phyloP scores from a whole-genome alignment of 306 rosid genomes.

The Gastrolobium villosum region DNA sequence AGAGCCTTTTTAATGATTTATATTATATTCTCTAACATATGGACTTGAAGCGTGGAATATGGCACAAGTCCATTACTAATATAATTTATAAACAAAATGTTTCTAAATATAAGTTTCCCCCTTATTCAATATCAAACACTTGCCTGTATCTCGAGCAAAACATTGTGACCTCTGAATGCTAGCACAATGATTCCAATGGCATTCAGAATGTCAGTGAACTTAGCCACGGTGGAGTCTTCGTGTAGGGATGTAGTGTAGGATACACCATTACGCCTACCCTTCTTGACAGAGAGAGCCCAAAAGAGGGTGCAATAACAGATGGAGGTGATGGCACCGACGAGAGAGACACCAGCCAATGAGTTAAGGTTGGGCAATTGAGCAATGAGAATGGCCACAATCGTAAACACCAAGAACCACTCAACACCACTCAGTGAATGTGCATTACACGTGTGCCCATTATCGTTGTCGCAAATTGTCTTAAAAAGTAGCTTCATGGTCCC shows the following conservation, averaged over 20 bases:
- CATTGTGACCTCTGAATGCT: slow-evolving; percentile 75
- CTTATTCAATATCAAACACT: neutral
- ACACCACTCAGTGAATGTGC: slow-evolving; percentile 45
- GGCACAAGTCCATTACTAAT: too few species aligned
- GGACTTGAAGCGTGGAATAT: too few species aligned
- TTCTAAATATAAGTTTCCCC: too few species aligned
- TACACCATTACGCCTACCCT: slow-evolving; percentile 49
- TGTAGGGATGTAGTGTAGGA: slow-evolving; percentile 40
- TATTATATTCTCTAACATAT: too few species aligned
- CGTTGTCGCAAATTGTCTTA: slow-evolving; percentile 47
- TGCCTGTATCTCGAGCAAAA: slow-evolving; percentile 86
- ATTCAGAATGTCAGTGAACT: slow-evolving; percentile 45
- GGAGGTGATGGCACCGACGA: slow-evolving; percentile 57
- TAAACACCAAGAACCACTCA: slow-evolving; percentile 69
- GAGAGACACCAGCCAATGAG: slow-evolving; percentile 63
- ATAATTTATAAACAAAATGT: too few species aligned
- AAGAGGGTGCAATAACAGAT: slow-evolving; percentile 56
- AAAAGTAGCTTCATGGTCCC: slow-evolving; percentile 54
- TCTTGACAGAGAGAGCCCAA: slow-evolving; percentile 65
- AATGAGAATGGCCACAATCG: slow-evolving; percentile 57
- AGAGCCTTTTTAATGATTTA: too few species aligned
- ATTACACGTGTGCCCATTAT: slow-evolving; percentile 32
- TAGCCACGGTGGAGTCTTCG: slow-evolving; percentile 21
- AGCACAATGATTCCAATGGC: slow-evolving; percentile 67
- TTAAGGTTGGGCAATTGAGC: slow-evolving; percentile 76